These are phyloP conservation scores for Ensete ventricosum DNA, from an alignment of 176 grass and related monocot genomes.

Conservation along the genomic window DNA sequence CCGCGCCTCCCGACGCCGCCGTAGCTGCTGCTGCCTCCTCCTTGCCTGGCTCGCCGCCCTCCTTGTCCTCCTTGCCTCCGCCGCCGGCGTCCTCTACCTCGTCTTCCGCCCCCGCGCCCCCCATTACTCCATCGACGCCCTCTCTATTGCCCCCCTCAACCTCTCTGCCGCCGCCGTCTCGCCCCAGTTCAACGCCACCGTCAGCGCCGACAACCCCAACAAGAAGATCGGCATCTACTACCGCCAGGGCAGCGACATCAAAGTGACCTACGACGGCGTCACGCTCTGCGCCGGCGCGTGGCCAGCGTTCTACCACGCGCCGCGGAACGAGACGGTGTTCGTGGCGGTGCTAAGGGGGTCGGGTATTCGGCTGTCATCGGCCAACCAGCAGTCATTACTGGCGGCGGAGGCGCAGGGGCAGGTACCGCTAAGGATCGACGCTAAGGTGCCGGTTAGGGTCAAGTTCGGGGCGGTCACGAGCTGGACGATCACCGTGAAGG, in stretches of 20 bases:
- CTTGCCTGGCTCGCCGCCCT: neutral
- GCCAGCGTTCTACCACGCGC: conserved; percentile 56
- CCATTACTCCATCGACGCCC: conserved; percentile 34
- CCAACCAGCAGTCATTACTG: neutral
- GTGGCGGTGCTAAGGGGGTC: conserved; percentile 13
- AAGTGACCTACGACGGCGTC: conserved; percentile 32
- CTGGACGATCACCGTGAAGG: conserved; percentile 60
- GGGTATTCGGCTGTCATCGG: conserved; percentile 24
- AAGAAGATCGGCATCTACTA: conserved; percentile 49
- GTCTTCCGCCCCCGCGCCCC: conserved; percentile 57
- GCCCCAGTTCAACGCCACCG: conserved; percentile 27
- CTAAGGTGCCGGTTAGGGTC: conserved; percentile 30
- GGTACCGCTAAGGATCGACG: conserved; percentile 43
- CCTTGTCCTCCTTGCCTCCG: neutral
- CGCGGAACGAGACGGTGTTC: conserved; percentile 57
- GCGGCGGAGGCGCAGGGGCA: conserved; percentile 19
- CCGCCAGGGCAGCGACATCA: conserved; percentile 37
- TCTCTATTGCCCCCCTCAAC: neutral
- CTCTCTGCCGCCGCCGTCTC: conserved; percentile 8
- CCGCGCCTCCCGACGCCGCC: conserved; percentile 27
- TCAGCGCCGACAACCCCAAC: conserved; percentile 61
- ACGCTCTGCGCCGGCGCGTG: conserved; percentile 42
- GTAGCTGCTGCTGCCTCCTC: neutral
- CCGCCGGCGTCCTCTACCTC: conserved; percentile 19
- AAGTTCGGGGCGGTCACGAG: conserved; percentile 44